These are phyloP conservation scores for Zygosaccharomyces sapae DNA, from an alignment of 1,139 yeast genomes.

Conservation along the genomic window DNA sequence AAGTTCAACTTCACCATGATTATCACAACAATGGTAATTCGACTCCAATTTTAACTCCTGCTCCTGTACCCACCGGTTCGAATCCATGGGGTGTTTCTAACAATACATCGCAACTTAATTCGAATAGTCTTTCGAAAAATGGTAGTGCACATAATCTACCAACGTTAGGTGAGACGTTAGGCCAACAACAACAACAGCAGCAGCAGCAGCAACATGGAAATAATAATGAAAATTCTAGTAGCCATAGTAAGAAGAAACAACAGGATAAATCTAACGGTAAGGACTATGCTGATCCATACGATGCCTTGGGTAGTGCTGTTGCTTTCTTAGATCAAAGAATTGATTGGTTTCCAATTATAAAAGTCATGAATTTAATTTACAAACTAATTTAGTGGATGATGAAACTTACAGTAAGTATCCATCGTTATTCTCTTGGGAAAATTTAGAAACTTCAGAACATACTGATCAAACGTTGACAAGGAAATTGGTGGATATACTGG, in stretches of 20 bases:
- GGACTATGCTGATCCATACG: slow-evolving; percentile 34
- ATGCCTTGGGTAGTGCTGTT: slow-evolving; percentile 35
- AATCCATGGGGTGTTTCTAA: slow-evolving; percentile 37
- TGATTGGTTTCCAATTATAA: slow-evolving; percentile 32
- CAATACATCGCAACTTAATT: slow-evolving; percentile 33
- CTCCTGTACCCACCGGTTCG: slow-evolving; percentile 34
- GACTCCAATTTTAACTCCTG: slow-evolving; percentile 35
- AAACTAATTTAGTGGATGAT: slow-evolving; percentile 37
- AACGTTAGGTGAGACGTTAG: slow-evolving; percentile 57
- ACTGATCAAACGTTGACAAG: slow-evolving; percentile 30
- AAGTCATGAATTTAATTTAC: slow-evolving; percentile 36
- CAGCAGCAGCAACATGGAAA: slow-evolving; percentile 9
- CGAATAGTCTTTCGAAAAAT: slow-evolving; percentile 32
- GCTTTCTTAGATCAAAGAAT: slow-evolving; percentile 39
- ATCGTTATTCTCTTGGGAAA: slow-evolving; percentile 43
- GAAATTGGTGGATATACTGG: slow-evolving; percentile 35
- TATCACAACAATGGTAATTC: slow-evolving; percentile 21
- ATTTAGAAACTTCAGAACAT: slow-evolving; percentile 28
- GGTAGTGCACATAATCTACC: slow-evolving; percentile 65
- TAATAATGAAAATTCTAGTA: slow-evolving; percentile 8
- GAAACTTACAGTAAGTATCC: slow-evolving; percentile 39
- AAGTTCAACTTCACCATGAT: slow-evolving; percentile 27
- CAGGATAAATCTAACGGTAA: slow-evolving; percentile 30
- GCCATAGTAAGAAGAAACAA: slow-evolving; percentile 30
- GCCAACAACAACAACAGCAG: slow-evolving; percentile 15